These are phyloP conservation scores for Suhomyces pyralidae DNA, from an alignment of 805 yeast species.

Conservation along the genomic window DNA sequence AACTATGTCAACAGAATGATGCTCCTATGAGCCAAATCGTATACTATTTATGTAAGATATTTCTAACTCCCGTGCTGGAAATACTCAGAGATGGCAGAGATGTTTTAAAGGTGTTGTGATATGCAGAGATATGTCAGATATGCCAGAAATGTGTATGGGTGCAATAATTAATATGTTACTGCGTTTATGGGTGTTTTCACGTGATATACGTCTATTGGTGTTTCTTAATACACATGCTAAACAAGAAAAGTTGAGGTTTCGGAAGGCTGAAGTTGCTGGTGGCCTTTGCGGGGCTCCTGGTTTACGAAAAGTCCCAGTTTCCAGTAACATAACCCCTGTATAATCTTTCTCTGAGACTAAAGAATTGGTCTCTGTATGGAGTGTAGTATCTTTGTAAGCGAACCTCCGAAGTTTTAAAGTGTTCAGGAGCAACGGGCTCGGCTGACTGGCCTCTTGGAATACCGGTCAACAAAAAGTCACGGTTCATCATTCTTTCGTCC, in stretches of 20 bases:
- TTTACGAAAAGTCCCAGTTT: constrained; percentile 39
- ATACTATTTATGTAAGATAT: no score
- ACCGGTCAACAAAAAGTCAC: constrained; percentile 79
- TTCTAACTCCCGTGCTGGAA: no score
- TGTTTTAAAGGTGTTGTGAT: no score
- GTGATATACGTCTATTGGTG: neutral
- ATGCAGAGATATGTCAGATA: no score
- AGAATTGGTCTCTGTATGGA: constrained; percentile 47
- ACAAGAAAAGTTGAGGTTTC: no score
- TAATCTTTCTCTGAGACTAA: constrained; percentile 45
- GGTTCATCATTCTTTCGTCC: constrained; percentile 52
- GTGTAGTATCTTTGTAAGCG: constrained; percentile 41
- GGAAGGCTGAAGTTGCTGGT: neutral
- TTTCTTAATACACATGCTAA: neutral
- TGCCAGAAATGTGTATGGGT: no score
- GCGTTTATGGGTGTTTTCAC: neutral
- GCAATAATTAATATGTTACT: no score
- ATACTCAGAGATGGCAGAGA: no score
- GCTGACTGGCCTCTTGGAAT: constrained; percentile 64
- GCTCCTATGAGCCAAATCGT: no score
- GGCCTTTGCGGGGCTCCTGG: neutral
- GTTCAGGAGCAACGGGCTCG: constrained; percentile 68
- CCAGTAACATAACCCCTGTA: constrained; percentile 46
- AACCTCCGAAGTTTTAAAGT: constrained; percentile 62
- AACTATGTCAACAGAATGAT: no score